These are phyloP conservation scores for Leersia perrieri DNA, from an alignment of 176 grass and related monocot genomes.

Conservation along the genomic window DNA sequence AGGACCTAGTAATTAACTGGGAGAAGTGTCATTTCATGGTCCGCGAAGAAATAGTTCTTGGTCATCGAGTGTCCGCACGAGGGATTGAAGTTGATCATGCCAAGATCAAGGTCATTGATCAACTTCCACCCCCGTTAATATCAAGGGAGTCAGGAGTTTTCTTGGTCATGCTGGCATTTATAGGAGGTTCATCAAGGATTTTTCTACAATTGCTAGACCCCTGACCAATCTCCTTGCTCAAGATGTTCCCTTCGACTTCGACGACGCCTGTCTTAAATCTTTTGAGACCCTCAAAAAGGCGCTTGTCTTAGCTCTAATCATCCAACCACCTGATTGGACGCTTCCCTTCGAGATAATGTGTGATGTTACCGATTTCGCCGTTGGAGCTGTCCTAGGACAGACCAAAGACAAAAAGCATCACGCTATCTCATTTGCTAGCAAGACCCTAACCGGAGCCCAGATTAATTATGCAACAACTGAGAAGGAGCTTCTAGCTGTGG, in stretches of 20 bases:
- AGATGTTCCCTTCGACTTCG: neutral
- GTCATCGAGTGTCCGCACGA: too few relatives aligned
- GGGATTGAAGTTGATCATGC: neutral
- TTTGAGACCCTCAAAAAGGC: too few relatives aligned
- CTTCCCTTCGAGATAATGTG: neutral
- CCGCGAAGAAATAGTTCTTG: neutral
- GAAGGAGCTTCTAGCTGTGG: too few relatives aligned
- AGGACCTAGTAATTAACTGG: neutral
- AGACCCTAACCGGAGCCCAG: too few relatives aligned
- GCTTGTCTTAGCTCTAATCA: neutral
- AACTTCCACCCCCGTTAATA: too few relatives aligned
- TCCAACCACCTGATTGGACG: neutral
- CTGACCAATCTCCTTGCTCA: too few relatives aligned
- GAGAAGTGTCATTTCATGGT: neutral
- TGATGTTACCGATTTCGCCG: too few relatives aligned
- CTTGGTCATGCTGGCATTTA: neutral
- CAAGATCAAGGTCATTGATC: neutral
- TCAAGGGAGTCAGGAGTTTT: neutral
- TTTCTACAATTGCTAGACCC: neutral
- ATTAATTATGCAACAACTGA: too few relatives aligned
- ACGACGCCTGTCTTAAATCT: too few relatives aligned
- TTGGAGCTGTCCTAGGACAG: too few relatives aligned
- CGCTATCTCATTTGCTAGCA: too few relatives aligned
- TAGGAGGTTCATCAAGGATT: neutral
- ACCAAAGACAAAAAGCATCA: too few relatives aligned